Base-by-base conservation (phyloP, 2,329 filamentous ascomycete species). In the Fusarium albosuccineum region DNA sequence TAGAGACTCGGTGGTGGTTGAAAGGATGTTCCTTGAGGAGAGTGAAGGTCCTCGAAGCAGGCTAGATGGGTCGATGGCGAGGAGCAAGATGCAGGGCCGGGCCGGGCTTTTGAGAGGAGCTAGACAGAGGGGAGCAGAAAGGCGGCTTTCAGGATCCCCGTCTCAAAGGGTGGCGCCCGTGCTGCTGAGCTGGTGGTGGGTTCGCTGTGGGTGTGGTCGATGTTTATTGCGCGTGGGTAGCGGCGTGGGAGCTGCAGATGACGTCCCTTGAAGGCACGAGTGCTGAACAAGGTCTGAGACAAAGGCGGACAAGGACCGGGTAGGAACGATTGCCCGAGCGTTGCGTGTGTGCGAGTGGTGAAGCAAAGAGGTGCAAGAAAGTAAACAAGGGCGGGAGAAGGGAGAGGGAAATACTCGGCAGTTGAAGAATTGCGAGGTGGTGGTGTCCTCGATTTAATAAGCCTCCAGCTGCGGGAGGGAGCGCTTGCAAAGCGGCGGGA, bases 101-200 rank as follows among this genome's bases (percentile, higher is more conserved):
- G 58, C 70, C 70, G 70, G 65, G 46, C 68, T 71, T 73, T 73
- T 73, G 66, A 71, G 66, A 71, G 62, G 53, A 70, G 70, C 56
- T 67, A 62, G 59, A 71, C 64, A 39, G 30, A 52, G 64, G 61
- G 67, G 60, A 67, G 66, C 54, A 60, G 68, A 68, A 67, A 59
- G 57, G 59, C 64, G 66, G 66, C 56, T 61, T 62, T 71, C 57
- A 70, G 68, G 66, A 67, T 68, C 57, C 53, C 56, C 66, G 70
- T 72, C 60, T 64, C 50, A 67, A 53, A 59, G 70, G 60, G 66
- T 68, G 66, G 66, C 63, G 70, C 61, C 60, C 66, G 42, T 62
- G 68, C 60, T 68, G 62, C 60, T 60, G 33, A 50, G 51, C 51
- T 37, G 53, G 60, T 57, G 54, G 54, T 64, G 63, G 62, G 66